These are phyloP conservation scores for Musa troglodytarum DNA, from an alignment of 176 grass and related monocot genomes.

Conservation along the genomic window DNA sequence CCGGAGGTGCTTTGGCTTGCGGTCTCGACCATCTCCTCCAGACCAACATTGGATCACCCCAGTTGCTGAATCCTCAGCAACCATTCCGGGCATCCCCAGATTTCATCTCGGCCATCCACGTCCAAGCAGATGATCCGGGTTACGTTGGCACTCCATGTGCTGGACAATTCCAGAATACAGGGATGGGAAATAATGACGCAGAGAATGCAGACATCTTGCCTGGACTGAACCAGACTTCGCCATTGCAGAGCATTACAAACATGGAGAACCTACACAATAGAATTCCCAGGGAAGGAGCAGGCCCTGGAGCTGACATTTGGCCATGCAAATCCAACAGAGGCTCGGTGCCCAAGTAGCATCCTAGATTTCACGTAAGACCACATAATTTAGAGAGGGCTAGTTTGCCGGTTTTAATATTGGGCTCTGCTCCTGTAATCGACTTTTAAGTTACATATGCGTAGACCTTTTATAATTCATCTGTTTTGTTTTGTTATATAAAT, in stretches of 20 bases:
- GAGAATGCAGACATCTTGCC: constrained; percentile 4
- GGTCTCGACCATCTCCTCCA: constrained; percentile 42
- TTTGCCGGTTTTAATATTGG: too few species aligned
- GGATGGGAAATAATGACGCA: constrained; percentile 1
- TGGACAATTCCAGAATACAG: constrained; percentile 15
- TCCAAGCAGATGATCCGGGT: constrained; percentile 21
- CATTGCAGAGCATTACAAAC: constrained; percentile 34
- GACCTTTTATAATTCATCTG: too few species aligned
- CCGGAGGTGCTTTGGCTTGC: constrained; percentile 42
- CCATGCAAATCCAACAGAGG: too few species aligned
- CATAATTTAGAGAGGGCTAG: too few species aligned
- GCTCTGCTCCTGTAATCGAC: too few species aligned
- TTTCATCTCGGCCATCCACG: constrained; percentile 34
- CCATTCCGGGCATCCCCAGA: constrained; percentile 42
- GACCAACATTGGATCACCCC: constrained; percentile 45
- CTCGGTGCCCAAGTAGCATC: too few species aligned
- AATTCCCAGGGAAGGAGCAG: not conserved
- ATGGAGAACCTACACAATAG: constrained; percentile 32
- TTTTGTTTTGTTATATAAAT: too few species aligned
- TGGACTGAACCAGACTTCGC: constrained; percentile 27
- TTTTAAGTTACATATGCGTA: too few species aligned
- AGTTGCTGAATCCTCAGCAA: constrained; percentile 42
- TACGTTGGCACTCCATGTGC: constrained; percentile 26
- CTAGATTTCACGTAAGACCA: too few species aligned
- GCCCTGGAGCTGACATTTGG: too few species aligned